Conservation (phyloP, 2,329 filamentous ascomycete species). For the Calonectria henricotiae region DNA sequence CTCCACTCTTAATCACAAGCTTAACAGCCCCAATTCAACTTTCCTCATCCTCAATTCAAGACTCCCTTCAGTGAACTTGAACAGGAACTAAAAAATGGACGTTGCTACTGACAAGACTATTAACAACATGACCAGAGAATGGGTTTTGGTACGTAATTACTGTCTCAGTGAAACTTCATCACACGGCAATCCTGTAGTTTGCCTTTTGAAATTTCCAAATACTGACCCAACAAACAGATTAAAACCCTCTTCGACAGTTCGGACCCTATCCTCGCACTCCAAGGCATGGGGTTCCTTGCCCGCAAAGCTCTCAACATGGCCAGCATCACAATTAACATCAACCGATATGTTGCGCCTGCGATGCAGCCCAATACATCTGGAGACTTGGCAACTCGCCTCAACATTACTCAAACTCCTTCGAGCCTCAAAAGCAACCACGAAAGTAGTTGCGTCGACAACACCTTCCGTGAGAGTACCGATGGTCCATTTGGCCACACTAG, state of each 20-base stretch:
- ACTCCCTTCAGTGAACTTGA: not conserved
- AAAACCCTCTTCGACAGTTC: conserved; percentile 79
- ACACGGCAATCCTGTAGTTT: not conserved
- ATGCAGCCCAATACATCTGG: conserved; percentile 60
- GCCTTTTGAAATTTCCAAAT: not conserved
- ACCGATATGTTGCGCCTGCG: conserved; percentile 67
- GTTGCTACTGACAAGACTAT: conserved; percentile 78
- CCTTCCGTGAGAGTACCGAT: conserved; percentile 78
- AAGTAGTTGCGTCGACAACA: conserved; percentile 69
- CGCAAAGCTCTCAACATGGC: conserved; percentile 82
- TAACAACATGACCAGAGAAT: conserved; percentile 79
- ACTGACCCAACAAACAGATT: conserved; percentile 71
- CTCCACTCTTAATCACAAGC: too few species aligned
- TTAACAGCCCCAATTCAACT: not conserved
- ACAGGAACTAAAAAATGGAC: conserved; percentile 72
- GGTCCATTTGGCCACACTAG: conserved; percentile 83
- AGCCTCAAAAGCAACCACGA: conserved; percentile 78
- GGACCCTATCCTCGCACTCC: conserved; percentile 80
- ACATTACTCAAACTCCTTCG: conserved; percentile 82
- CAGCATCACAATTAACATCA: conserved; percentile 77
- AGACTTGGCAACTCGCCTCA: conserved; percentile 72
- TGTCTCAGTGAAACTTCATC: not conserved
- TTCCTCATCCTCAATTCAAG: not conserved
- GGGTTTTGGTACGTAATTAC: conserved; percentile 74
- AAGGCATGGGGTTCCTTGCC: conserved; percentile 80